phyloP scores from a whole-genome alignment of 805 yeast species.

The Saturnispora hagleri region DNA sequence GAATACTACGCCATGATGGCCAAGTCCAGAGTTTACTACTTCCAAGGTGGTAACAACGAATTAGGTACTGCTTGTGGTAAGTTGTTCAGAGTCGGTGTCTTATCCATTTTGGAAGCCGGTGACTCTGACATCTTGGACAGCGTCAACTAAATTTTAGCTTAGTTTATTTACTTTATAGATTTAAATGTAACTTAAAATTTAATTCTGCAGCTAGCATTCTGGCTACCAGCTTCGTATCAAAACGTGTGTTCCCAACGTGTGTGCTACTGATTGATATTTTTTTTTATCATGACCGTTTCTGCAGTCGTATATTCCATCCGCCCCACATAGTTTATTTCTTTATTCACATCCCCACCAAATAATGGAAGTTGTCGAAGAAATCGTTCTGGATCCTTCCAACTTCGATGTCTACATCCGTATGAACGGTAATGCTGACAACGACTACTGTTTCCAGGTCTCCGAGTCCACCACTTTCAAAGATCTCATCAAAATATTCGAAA shows the following conservation, averaged over 20 bases:
- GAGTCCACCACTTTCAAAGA: conserved; percentile 49
- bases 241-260: no score
- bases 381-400: conserved; percentile 4
- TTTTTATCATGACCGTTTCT: neutral
- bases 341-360: neutral
- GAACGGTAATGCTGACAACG: conserved; percentile 78
- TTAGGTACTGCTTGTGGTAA: conserved; percentile 99
- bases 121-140: conserved; percentile 96
- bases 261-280: neutral
- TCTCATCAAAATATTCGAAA: conserved; percentile 50
- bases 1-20: conserved; percentile 99
- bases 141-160: conserved; percentile 23
- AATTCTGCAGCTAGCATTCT: neutral
- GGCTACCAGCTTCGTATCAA: no score
- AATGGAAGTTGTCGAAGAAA: conserved; percentile 5
- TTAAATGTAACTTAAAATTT: neutral
- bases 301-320: neutral
- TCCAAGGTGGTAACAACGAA: conserved; percentile 99
- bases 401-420: conserved; percentile 63
- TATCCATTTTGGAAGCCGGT: conserved; percentile 96
- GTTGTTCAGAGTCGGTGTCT: conserved; percentile 98
- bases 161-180: neutral
- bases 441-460: conserved; percentile 77
- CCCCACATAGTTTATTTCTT: neutral
- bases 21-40: conserved; percentile 95